Conservation (phyloP, 106 monocot species). For the Dioscorea zingiberensis region DNA sequence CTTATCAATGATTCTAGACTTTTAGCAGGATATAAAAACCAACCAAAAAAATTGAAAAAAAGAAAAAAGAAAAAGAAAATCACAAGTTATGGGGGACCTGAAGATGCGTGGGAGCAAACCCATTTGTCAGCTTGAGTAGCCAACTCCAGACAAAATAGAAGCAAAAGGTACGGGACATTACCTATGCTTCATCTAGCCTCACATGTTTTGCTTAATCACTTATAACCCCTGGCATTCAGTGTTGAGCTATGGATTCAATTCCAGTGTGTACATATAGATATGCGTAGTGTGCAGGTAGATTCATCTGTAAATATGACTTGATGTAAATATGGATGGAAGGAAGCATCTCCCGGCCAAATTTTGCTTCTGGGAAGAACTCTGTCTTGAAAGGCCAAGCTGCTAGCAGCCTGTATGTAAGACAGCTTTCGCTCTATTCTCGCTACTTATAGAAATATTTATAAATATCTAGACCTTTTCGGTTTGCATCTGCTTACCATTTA, state of each 20-base stretch:
- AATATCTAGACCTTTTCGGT: not conserved
- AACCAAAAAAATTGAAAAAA: slow-evolving; percentile 3
- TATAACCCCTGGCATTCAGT: too few relatives aligned
- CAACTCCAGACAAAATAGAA: too few relatives aligned
- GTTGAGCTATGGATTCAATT: not conserved
- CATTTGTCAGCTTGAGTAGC: too few relatives aligned
- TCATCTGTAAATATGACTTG: slow-evolving; percentile 13
- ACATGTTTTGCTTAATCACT: not conserved
- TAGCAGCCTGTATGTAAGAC: slow-evolving; percentile 10
- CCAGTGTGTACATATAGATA: slow-evolving; percentile 4
- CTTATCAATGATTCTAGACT: not conserved
- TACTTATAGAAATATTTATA: not conserved
- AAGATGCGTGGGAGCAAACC: too few relatives aligned
- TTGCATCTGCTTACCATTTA: not conserved
- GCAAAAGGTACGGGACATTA: not conserved
- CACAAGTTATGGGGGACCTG: not conserved
- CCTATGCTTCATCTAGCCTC: not conserved
- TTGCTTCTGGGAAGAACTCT: slow-evolving; percentile 8
- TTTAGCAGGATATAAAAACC: not conserved
- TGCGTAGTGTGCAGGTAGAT: not conserved
- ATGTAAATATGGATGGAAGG: not conserved
- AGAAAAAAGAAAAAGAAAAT: not conserved
- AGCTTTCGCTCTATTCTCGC: not conserved
- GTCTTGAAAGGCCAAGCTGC: slow-evolving; percentile 14
- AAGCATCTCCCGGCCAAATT: slow-evolving; percentile 8